Conservation (phyloP, 2,329 filamentous ascomycete genomes). For the Colletotrichum gigasporum region DNA sequence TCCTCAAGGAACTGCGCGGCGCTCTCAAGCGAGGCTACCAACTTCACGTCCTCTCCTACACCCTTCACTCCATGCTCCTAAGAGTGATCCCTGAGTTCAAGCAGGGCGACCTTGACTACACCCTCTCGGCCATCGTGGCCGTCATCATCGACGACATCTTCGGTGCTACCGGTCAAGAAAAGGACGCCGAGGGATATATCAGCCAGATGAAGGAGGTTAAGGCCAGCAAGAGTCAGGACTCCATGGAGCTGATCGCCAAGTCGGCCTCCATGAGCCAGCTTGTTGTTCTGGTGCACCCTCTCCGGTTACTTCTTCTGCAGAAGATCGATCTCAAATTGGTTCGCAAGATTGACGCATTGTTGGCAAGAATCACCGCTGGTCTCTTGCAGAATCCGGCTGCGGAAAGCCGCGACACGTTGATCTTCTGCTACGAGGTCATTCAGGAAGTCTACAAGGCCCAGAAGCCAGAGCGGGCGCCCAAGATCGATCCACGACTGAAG, state of each 20-base stretch:
- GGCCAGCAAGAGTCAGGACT: slow-evolving; percentile 97
- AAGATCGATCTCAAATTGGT: slow-evolving; percentile 85
- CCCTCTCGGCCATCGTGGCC: slow-evolving; percentile 77
- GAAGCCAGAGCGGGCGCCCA: slow-evolving; percentile 59
- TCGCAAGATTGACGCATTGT: slow-evolving; percentile 88
- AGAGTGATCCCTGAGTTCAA: slow-evolving; percentile 76
- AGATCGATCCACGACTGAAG: slow-evolving; percentile 69
- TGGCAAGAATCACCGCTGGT: slow-evolving; percentile 84
- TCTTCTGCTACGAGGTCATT: slow-evolving; percentile 95
- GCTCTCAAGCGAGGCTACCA: slow-evolving; percentile 90
- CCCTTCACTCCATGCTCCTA: slow-evolving; percentile 90
- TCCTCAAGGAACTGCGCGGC: slow-evolving; percentile 89
- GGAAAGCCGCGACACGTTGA: slow-evolving; percentile 81
- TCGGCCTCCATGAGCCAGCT: slow-evolving; percentile 81
- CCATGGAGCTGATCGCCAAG: slow-evolving; percentile 91
- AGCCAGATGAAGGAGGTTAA: slow-evolving; percentile 98
- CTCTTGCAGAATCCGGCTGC: slow-evolving; percentile 83
- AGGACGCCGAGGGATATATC: slow-evolving; percentile 94
- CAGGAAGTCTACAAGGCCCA: slow-evolving; percentile 81
- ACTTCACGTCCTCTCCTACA: slow-evolving; percentile 93
- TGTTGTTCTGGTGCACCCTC: slow-evolving; percentile 78
- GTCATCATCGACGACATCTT: slow-evolving; percentile 99
- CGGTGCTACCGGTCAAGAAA: slow-evolving; percentile 90
- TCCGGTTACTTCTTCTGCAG: slow-evolving; percentile 82
- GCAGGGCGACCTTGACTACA: slow-evolving; percentile 90